A percentile compares a stretch with the other conserved stretches of the same genome.
Conservation (phyloP, 148 eudicot species). For the Rhododendron vialii region DNA sequence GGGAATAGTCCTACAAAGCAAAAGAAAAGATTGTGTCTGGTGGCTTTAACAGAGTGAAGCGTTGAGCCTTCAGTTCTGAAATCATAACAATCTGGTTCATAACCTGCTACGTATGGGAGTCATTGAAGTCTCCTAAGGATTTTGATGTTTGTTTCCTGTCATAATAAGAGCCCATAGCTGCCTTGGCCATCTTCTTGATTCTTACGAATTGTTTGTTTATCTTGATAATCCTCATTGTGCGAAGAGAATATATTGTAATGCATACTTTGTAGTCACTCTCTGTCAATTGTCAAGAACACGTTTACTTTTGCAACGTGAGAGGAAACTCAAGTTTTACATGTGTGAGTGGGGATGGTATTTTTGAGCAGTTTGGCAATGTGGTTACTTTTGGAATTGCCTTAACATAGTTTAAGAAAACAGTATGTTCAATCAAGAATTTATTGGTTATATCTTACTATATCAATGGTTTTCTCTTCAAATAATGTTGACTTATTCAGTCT, state of each 20-base stretch:
- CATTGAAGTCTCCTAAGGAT: background rate
- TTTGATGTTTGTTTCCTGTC: background rate
- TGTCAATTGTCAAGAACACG: background rate
- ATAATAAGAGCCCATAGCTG: background rate
- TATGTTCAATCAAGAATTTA: background rate
- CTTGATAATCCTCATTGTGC: background rate
- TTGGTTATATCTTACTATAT: background rate
- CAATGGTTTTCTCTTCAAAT: background rate
- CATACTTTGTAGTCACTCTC: background rate
- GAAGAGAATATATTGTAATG: background rate
- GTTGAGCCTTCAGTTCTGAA: background rate
- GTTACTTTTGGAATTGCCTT: background rate
- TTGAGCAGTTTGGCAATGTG: background rate
- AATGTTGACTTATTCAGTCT: background rate
- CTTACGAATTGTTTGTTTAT: background rate
- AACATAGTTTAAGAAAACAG: background rate
- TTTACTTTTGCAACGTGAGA: background rate
- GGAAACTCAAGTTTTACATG: background rate
- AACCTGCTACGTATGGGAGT: too few relatives aligned
- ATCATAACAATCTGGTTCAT: background rate
- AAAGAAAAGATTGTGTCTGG: too few relatives aligned
- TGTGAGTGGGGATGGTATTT: background rate
- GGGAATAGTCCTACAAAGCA: too few relatives aligned
- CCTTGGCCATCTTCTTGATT: background rate
- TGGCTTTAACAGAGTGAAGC: background rate